phyloP scores from a whole-genome alignment of 306 rosid genomes.

The Fragaria vesca region DNA sequence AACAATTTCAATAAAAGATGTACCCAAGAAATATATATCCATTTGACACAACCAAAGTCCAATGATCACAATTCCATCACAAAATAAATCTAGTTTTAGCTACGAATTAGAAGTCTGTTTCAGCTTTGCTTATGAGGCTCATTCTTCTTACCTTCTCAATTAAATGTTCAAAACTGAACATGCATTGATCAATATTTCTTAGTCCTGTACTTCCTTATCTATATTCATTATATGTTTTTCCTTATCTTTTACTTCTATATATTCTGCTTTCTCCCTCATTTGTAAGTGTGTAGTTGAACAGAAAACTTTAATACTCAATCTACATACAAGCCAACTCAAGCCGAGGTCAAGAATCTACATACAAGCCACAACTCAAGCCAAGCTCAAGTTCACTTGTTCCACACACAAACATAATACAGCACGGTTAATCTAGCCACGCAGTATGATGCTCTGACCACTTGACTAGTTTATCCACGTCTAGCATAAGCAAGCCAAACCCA shows the following conservation, averaged over 20 bases:
- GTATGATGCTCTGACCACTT: neutral
- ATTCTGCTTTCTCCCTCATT: neutral
- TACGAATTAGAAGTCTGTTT: neutral
- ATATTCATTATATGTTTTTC: neutral
- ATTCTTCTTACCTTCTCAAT: neutral
- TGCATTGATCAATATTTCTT: neutral
- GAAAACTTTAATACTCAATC: neutral
- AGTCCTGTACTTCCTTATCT: too few species aligned
- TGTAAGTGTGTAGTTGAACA: neutral
- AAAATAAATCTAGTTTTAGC: neutral
- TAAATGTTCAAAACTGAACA: neutral
- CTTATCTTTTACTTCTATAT: neutral
- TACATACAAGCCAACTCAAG: neutral
- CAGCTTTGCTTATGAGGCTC: neutral
- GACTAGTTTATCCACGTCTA: neutral
- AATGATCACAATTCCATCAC: neutral
- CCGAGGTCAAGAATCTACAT: neutral
- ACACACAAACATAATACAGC: neutral
- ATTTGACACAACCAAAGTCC: neutral
- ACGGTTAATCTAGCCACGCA: neutral
- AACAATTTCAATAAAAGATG: neutral
- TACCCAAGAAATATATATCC: neutral
- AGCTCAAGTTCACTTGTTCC: neutral
- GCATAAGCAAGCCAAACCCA: neutral
- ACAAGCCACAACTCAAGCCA: neutral